A percentile compares a stretch with the other conserved stretches of the same genome.
Evolutionary conservation across 495 filamentous ascomycete genomes (phyloP).

Genomic region (Neurospora sublineolata): DNA sequence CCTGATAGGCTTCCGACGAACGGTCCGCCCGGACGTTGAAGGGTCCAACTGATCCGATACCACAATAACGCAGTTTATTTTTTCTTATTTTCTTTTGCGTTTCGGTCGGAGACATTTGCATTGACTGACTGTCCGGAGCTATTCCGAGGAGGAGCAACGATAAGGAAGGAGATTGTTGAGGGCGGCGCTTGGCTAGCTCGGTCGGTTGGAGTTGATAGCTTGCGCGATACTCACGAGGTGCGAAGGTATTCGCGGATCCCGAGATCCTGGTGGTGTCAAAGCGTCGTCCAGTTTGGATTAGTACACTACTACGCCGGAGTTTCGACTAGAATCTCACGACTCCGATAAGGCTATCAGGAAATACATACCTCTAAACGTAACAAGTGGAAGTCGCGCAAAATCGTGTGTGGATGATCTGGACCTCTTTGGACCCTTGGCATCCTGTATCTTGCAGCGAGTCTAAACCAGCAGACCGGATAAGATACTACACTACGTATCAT

Average conservation of each 20-base stretch:
- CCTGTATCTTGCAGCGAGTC: neutral
- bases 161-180: neutral
- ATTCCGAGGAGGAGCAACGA: neutral
- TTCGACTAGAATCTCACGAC: neutral
- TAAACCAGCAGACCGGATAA: neutral
- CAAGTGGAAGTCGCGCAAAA: neutral
- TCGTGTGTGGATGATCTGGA: neutral
- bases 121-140: neutral
- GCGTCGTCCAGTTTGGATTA: neutral
- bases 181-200: neutral
- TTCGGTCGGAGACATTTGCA: neutral
- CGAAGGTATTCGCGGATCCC: neutral
- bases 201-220: neutral
- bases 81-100: neutral
- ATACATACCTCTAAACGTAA: neutral
- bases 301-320: neutral
- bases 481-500: too few relatives aligned
- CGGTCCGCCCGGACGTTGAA: neutral
- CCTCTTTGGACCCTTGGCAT: neutral
- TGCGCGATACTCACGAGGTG: neutral
- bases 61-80: too few relatives aligned
- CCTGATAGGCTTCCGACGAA: neutral
- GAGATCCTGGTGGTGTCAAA: neutral
- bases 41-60: neutral
- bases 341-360: neutral